These are phyloP conservation scores for Fonsecaea pedrosoi DNA, from an alignment of 2,329 filamentous ascomycete genomes.

Conservation along the genomic window DNA sequence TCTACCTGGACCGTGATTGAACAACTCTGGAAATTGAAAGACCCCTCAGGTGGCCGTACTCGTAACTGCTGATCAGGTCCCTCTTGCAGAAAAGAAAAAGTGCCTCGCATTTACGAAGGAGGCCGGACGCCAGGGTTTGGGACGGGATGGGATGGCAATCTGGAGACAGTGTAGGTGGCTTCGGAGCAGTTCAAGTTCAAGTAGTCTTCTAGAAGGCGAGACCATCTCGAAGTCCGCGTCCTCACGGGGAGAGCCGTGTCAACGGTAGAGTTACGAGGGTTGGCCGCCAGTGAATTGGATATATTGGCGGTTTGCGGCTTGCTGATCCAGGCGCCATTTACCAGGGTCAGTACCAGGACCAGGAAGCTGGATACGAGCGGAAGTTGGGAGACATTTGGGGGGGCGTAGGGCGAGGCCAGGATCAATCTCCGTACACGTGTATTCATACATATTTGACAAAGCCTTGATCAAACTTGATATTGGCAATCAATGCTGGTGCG, in stretches of 20 bases:
- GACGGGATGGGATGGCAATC: constrained; percentile 5
- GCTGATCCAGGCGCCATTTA: constrained; percentile 27
- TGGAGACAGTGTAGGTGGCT: not conserved
- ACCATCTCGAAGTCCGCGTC: constrained; percentile 24
- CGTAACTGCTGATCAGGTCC: constrained; percentile 8
- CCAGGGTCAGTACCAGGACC: constrained; percentile 1
- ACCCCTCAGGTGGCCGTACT: constrained; percentile 15
- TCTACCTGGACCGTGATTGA: constrained; percentile 18
- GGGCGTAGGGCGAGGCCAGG: constrained; percentile 10
- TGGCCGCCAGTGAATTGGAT: constrained; percentile 4
- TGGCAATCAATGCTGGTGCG: constrained; percentile 33
- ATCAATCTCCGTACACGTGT: constrained; percentile 23
- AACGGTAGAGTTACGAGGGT: constrained; percentile 21
- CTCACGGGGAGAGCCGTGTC: constrained; percentile 31
- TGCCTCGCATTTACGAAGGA: constrained; percentile 30
- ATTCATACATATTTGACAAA: constrained; percentile 21
- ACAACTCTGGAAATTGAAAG: constrained; percentile 25
- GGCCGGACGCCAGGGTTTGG: constrained; percentile 23
- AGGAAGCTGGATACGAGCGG: constrained; percentile 15
- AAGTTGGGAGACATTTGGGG: constrained; percentile 8
- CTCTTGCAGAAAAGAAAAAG: constrained; percentile 1
- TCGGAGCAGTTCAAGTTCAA: constrained; percentile 11
- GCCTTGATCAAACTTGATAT: constrained; percentile 32
- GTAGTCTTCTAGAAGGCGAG: constrained; percentile 30
- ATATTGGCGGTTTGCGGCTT: constrained; percentile 20